phyloP scores from a whole-genome alignment of 495 filamentous ascomycete species.

The Neurospora sublineolata region DNA sequence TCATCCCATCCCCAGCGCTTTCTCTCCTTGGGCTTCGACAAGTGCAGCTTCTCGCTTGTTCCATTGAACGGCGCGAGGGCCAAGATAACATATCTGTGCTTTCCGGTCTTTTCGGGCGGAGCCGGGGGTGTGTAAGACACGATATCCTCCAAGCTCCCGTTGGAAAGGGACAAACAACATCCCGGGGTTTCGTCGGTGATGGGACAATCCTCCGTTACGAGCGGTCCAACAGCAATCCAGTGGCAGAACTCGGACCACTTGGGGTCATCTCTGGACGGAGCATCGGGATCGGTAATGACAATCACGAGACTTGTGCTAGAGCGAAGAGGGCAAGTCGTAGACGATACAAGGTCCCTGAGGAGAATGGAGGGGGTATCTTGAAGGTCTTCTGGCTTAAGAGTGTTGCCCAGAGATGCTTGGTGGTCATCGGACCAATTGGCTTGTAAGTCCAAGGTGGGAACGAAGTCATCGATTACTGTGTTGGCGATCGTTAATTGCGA shows the following conservation, averaged over 20 bases:
- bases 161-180: slow-evolving; percentile 1
- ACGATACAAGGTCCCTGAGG: slow-evolving; percentile 6
- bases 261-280: slow-evolving; percentile 51
- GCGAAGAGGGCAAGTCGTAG: slow-evolving; percentile 7
- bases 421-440: slow-evolving; percentile 38
- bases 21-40: slow-evolving; percentile 45
- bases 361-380: slow-evolving; percentile 39
- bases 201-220: not conserved
- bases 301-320: slow-evolving; percentile 25
- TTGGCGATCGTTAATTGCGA: not conserved
- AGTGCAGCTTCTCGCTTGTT: slow-evolving; percentile 25
- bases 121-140: slow-evolving; percentile 49
- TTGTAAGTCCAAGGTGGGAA: slow-evolving; percentile 39
- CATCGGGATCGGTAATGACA: slow-evolving; percentile 58
- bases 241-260: slow-evolving; percentile 64
- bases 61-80: slow-evolving; percentile 36
- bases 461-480: slow-evolving; percentile 54
- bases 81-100: slow-evolving; percentile 59
- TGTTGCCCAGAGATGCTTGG: slow-evolving; percentile 49
- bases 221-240: slow-evolving; percentile 45
- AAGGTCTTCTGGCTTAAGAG: slow-evolving; percentile 38
- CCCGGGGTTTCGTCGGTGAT: not conserved
- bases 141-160: slow-evolving; percentile 29
- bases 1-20: slow-evolving; percentile 47
- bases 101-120: slow-evolving; percentile 53